A percentile compares a stretch with the other conserved stretches of the same genome.
These are phyloP conservation scores for Baorangia bicolor DNA, from an alignment of 768 basidiomycete species.

Conservation along the genomic window DNA sequence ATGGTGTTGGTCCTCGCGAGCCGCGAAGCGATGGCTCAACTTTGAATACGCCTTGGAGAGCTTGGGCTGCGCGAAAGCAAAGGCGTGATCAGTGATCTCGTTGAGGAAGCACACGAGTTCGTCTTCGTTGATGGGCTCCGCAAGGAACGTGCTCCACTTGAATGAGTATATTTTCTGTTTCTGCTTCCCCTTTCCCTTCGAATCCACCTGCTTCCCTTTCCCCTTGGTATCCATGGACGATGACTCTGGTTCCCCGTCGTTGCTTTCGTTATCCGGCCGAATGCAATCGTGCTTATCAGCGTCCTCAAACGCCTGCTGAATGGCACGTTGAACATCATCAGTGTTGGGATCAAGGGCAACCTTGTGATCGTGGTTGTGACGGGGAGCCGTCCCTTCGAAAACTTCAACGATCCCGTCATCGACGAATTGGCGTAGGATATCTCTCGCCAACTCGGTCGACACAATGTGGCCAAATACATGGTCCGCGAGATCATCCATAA, in stretches of 20 bases:
- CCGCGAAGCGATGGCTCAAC: constrained; percentile 10
- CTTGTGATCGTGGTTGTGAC: neutral
- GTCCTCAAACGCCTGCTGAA: constrained; percentile 6
- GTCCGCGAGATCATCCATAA: neutral
- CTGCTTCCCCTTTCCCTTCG: neutral
- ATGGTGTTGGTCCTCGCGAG: neutral
- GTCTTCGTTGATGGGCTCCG: neutral
- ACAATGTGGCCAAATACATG: constrained; percentile 8
- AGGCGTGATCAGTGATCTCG: constrained; percentile 4
- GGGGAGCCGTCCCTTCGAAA: neutral
- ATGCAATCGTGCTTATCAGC: neutral
- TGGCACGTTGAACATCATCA: neutral
- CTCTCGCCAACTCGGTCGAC: neutral
- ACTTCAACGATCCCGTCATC: neutral
- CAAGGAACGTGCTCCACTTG: neutral
- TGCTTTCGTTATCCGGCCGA: neutral
- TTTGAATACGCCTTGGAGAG: neutral
- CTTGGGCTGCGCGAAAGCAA: neutral
- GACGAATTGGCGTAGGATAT: neutral
- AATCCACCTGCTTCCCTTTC: neutral
- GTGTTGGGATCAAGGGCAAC: neutral
- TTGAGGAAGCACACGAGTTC: constrained; percentile 10
- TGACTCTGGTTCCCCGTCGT: neutral
- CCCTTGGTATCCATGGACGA: neutral
- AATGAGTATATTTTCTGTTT: constrained; percentile 1